phyloP scores from a whole-genome alignment of 139 green algal genomes.

The Coelastrella sp. region DNA sequence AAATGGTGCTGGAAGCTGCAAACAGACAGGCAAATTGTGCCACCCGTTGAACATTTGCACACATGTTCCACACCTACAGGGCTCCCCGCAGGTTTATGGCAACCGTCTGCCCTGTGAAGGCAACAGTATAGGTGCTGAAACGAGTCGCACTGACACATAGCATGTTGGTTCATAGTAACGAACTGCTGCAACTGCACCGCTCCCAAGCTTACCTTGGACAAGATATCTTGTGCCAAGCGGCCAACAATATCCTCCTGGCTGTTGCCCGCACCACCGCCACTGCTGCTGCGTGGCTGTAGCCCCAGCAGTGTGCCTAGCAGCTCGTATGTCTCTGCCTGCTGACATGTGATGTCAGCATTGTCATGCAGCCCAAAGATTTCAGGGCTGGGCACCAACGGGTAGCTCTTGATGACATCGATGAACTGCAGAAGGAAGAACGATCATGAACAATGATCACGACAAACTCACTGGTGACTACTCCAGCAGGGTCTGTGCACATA shows the following conservation, averaged over 20 bases:
- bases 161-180: not conserved
- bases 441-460: too few relatives aligned
- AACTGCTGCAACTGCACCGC: not conserved
- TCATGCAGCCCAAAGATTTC: slow-evolving; percentile 87
- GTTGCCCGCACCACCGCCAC: slow-evolving; percentile 42
- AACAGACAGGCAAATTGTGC: too few relatives aligned
- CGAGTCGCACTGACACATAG: not conserved
- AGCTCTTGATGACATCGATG: slow-evolving; percentile 13
- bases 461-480: too few relatives aligned
- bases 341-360: slow-evolving; percentile 86
- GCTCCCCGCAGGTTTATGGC: too few relatives aligned
- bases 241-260: slow-evolving; percentile 73
- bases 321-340: slow-evolving; percentile 87
- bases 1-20: slow-evolving; percentile 63
- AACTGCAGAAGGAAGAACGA: too few relatives aligned
- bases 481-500: too few relatives aligned
- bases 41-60: too few relatives aligned
- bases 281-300: slow-evolving; percentile 78
- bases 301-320: slow-evolving; percentile 82
- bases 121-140: too few relatives aligned
- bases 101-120: too few relatives aligned
- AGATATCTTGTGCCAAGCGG: slow-evolving; percentile 65
- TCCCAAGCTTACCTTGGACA: slow-evolving; percentile 53
- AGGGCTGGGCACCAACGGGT: slow-evolving; percentile 71
- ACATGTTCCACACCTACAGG: too few relatives aligned